Evolutionary conservation across 176 grass and related monocot species (phyloP), one percentile per base, ranked within the genome.

Genomic region (Tillandsia fasciculata): DNA sequence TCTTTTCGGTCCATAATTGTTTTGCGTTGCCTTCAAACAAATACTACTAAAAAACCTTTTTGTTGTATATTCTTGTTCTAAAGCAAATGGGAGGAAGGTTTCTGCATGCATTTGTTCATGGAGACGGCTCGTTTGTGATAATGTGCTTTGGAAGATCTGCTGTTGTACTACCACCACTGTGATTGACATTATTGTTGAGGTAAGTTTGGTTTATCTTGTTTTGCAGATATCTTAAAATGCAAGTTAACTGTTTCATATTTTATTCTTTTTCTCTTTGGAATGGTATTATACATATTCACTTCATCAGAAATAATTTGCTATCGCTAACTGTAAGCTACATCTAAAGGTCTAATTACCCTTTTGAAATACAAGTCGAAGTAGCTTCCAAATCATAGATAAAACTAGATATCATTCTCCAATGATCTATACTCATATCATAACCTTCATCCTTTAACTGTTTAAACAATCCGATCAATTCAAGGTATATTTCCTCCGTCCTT

Each of bases 361-460:
- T 42, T 7, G 33, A 42, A 42, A 42, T 42, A 7, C 5, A 42
- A 42, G 33, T 42, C 33, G 0, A 7, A 42, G 33, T 42, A 42
- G 33, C 3, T 7, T 42, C 33, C 33, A 42, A 42, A 42, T 7
- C 33, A 42, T 42, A 42, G 33, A 42, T 42, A 42, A 42, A 42
- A 42, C 4, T 3, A 7, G 33, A 6, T 33, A 8, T 48, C 64
- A 24, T 24, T 66, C 0, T 4, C 15, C 26, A 18, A 77, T 49
- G 26, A 58, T 77, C 65, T 59, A 77, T 63, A 50, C 75, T 66
- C 17, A 52, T 29, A 63, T 20, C 13, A 11, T 69, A 77, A 9
- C 75, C 66, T 63, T 77, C 75, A 50, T 77, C 75, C 29, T 77
- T 69, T 66, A 77, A 59, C 47, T 77, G 75, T 50, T 69, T 69